Evolutionary conservation across 1,284 basidiomycete genomes (phyloP), one percentile per base, ranked within the genome.

Genomic region (Peniophora sp.): DNA sequence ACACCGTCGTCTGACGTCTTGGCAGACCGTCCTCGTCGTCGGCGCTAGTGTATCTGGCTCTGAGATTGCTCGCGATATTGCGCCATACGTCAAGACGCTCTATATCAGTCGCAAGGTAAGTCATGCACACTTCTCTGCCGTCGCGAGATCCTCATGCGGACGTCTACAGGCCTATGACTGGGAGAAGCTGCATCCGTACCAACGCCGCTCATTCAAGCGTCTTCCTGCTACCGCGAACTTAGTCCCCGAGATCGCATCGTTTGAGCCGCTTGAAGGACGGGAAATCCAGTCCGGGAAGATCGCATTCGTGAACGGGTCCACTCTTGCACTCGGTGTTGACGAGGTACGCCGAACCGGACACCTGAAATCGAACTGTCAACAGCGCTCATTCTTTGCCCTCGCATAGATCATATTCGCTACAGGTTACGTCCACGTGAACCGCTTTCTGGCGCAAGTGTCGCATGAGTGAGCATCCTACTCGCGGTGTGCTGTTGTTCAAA

Each of bases 271-370:
- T 50, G 53, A 38, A 38, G 52, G 17, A 32, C 14, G 45, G n/a
- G 51, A 47, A 3, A 52, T 52, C 32, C 41, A 45, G 19, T 27
- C 32, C 23, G 57, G 57, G 14, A 46, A 47, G 8, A 47, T 63
- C 16, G 59, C 58, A 3, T 60, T 59, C 34, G 57, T 55, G 1
- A 60, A 58, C 19, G 57, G 61, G 56, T 45, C 17, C 10, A 57
- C 54, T 6, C 55, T 61, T 16, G 57, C 58, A 32, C 27, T 32
- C 19, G 62, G 59, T 58, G 36, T 62, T 20, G 38, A 41, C n/a
- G 38, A 41, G 38, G 38, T 41, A n/a, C 16, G 19, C n/a, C 27
- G 27, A n/a, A n/a, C n/a, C n/a, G n/a, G n/a, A n/a, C n/a, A n/a
- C n/a, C n/a, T n/a, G n/a, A n/a, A n/a, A n/a, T n/a, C n/a, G n/a